Evolutionary conservation across 2,329 filamentous ascomycete genomes (phyloP), one percentile per base, ranked within the genome.

Genomic region (Pseudogymnoascus sp.): DNA sequence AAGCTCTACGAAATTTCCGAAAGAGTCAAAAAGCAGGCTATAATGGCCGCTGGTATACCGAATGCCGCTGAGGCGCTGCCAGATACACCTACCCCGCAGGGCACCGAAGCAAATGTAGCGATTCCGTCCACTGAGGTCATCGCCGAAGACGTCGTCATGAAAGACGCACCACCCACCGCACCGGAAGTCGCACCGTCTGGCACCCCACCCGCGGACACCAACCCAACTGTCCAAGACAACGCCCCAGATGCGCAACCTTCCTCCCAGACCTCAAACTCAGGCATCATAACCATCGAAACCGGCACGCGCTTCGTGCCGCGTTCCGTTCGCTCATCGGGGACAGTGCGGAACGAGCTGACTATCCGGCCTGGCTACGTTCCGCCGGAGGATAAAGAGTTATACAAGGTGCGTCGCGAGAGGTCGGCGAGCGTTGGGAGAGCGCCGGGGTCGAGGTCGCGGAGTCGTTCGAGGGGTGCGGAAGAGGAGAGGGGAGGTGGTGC

Each of bases 301-400:
- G 92, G 92, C 69, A 81, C 89, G 69, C 88, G 90, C 41, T 85
- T 89, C 66, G 95, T 97, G 61, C 92, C 92, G 18, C 82, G 90
- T 57, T 96, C 91, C 0, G 77, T 83, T 28, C 88, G 92, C 60
- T 76, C 91, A 26, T 91, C 96, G 70, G 92, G 92, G 61, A 89
- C 86, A 60, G 88, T 88, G 5, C 83, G 92, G 60, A 92, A 88
- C 68, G 91, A 95, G 67, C 96, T 96, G 70, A 87, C 88, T 68
- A 89, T 97, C 64, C 85, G 89, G 28, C 92, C 92, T 0, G 92
- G 92, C 61, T 97, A 95, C 74, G 83, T 85, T 15, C 92, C 92
- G 1, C 89, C 90, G 0, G 92, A 97, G 75, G 92, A 97, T 73
- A 86, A 96, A 64, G 89, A 95, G 69, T 78, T 94, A 48, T 96